Base-by-base conservation (phyloP, 164 flowering plant genomes). In the Dillenia suffruticosa region DNA sequence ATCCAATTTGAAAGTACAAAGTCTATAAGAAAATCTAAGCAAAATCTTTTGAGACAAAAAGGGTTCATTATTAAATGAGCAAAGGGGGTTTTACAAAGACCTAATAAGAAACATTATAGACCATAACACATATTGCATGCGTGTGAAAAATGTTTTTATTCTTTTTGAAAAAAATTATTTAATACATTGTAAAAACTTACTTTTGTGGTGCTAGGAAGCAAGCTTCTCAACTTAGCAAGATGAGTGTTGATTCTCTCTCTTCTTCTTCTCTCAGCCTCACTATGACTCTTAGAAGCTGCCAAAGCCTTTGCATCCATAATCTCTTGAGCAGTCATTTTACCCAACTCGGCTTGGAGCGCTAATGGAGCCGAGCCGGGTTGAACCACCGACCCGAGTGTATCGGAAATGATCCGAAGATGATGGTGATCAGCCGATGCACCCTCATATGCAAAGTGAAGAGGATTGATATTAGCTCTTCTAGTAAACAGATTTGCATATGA, bases 291-390 rank as follows among this genome's bases (percentile, higher is more conserved):
- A 1, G 99, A 95, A 43, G 99, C 99, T 2, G 99, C 99, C 0
- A 91, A 78, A 10, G 97, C 99, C 66, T 94, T 94, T 3, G 99
- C 99, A 58, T 94, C 97, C 97, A 95, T 86, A 56, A 95, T 89
- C 60, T 95, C 99, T 67, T 92, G 97, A 44, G 99, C 90, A 9
- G 85, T 83, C 90, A 94, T 78, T 69, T 84, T 85, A 13, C 87
- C 84, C 56, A 89, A 51, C 75, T 91, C 96, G 12, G 81, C 73
- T 57, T 89, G 94, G 24, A 83, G 75, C 9, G 84, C 85, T 56
- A 88, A 84, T 14, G 88, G 83, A 2, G 74, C 68, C 0, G 87
- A 72, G 53, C 79, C 77, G 44, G 85, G 68, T 58, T 80, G 85
- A 49, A 68, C 73, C 32, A 73, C 74, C 11, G 70, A 82, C 2